Percentiles rank a stretch among this genome's conserved stretches.
Conservation (phyloP, 108 stramenopile genomes). For the Schizochytrium sp. region DNA sequence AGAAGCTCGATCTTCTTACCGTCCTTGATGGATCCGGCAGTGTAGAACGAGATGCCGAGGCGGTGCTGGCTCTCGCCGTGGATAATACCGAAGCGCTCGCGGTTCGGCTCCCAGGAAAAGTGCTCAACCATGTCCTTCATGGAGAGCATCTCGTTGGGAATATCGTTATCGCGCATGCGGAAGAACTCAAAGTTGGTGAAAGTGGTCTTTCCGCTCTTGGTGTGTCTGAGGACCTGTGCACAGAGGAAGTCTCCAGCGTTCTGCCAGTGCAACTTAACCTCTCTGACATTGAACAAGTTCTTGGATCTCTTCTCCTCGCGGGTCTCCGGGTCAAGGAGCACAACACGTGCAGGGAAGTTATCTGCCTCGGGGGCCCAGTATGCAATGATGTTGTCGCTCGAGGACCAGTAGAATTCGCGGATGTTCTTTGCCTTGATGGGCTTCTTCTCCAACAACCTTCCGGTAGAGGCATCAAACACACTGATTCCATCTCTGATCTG, state of each 20-base stretch:
- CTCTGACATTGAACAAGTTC: slow-evolving; percentile 66
- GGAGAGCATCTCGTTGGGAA: slow-evolving; percentile 62
- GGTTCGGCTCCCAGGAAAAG: slow-evolving; percentile 64
- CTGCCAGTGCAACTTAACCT: slow-evolving; percentile 68
- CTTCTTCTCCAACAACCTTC: slow-evolving; percentile 60
- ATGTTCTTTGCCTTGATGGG: slow-evolving; percentile 60
- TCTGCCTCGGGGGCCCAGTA: slow-evolving; percentile 66
- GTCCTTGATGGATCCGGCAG: slow-evolving; percentile 31
- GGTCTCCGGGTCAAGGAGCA: slow-evolving; percentile 53
- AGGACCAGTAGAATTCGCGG: slow-evolving; percentile 65
- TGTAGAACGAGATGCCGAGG: slow-evolving; percentile 63
- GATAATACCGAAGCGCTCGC: slow-evolving; percentile 64
- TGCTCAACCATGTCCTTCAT: slow-evolving; percentile 58
- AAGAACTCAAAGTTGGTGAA: slow-evolving; percentile 67
- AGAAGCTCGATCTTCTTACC: slow-evolving; percentile 56
- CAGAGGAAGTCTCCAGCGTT: slow-evolving; percentile 66
- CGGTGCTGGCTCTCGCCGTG: slow-evolving; percentile 63
- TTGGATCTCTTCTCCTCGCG: slow-evolving; percentile 54
- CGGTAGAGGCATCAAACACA: slow-evolving; percentile 38
- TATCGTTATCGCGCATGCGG: slow-evolving; percentile 44
- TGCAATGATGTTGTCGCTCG: slow-evolving; percentile 62
- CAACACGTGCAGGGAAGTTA: slow-evolving; percentile 65
- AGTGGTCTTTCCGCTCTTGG: slow-evolving; percentile 55
- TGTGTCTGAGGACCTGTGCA: slow-evolving; percentile 62
- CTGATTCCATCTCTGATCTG: slow-evolving; percentile 57